Conservation (phyloP, 2,329 filamentous ascomycete genomes). For the Pseudonectria buxi region DNA sequence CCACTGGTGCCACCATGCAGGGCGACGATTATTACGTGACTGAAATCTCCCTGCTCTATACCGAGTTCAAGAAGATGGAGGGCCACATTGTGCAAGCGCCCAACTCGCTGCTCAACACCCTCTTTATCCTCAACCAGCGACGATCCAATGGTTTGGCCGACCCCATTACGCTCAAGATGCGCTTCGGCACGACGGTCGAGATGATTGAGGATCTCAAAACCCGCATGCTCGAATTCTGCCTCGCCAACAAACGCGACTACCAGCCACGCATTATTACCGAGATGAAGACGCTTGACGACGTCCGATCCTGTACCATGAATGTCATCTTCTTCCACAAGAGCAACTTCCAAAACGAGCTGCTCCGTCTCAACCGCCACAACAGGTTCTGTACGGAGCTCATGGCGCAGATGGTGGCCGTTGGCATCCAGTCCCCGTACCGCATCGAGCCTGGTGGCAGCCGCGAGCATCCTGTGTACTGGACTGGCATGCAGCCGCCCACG, state of each 20-base stretch:
- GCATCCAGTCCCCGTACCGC: constrained; percentile 69
- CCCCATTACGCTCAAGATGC: constrained; percentile 74
- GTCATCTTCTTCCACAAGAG: constrained; percentile 97
- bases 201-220: constrained; percentile 77
- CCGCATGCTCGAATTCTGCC: constrained; percentile 76
- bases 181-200: constrained; percentile 77
- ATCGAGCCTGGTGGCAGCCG: constrained; percentile 60
- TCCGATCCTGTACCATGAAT: constrained; percentile 81
- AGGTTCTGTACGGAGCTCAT: constrained; percentile 92
- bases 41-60: constrained; percentile 86
- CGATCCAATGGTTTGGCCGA: constrained; percentile 85
- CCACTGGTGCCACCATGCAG: constrained; percentile 67
- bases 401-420: constrained; percentile 73
- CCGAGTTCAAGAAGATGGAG: constrained; percentile 98
- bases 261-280: constrained; percentile 82
- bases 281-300: constrained; percentile 70
- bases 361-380: constrained; percentile 85
- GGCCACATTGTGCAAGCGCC: constrained; percentile 93
- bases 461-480: constrained; percentile 58
- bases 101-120: constrained; percentile 84
- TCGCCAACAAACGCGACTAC: constrained; percentile 81
- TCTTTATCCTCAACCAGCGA: constrained; percentile 93
- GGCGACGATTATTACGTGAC: constrained; percentile 97
- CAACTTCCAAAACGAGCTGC: constrained; percentile 90
- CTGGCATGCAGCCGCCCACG: constrained; percentile 29